These are phyloP conservation scores for Peniophora sp. DNA, from an alignment of 1,284 basidiomycete species.

Conservation along the genomic window DNA sequence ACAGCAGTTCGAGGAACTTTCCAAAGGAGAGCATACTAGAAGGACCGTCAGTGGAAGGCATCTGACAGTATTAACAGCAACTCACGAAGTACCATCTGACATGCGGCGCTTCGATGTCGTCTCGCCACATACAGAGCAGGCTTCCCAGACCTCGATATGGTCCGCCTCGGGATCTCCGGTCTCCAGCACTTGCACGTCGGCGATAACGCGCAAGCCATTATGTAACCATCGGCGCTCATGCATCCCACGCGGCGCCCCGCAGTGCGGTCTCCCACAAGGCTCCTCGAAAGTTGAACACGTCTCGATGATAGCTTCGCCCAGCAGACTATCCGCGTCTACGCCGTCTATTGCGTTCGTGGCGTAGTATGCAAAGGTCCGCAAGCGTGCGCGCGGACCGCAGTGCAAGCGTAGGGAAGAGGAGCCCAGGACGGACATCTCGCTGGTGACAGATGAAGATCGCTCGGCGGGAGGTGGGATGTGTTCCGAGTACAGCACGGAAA, in stretches of 20 bases:
- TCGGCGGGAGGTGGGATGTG: constrained; percentile 26
- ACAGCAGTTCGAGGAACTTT: constrained; percentile 58
- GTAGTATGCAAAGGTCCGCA: constrained; percentile 45
- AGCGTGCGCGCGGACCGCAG: constrained; percentile 32
- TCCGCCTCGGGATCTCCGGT: constrained; percentile 14
- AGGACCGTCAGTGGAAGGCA: not conserved
- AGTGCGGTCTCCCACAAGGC: constrained; percentile 33
- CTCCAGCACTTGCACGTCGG: constrained; percentile 18
- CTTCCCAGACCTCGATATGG: constrained; percentile 44
- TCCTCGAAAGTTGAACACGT: constrained; percentile 24
- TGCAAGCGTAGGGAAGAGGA: constrained; percentile 4
- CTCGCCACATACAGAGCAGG: constrained; percentile 44
- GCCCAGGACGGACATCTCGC: constrained; percentile 8
- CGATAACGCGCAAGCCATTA: constrained; percentile 34
- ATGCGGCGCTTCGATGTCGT: constrained; percentile 31
- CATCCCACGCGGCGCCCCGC: constrained; percentile 30
- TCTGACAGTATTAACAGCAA: constrained; percentile 4
- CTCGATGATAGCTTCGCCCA: constrained; percentile 36
- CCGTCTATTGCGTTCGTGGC: constrained; percentile 11
- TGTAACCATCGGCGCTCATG: constrained; percentile 49
- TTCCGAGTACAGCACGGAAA: constrained; percentile 47
- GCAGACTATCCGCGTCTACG: constrained; percentile 24
- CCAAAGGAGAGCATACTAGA: constrained; percentile 46
- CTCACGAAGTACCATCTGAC: constrained; percentile 53
- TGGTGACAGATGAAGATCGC: constrained; percentile 8